phyloP scores from a whole-genome alignment of 2,329 filamentous ascomycete genomes.

The Fusarium protoensiforme region DNA sequence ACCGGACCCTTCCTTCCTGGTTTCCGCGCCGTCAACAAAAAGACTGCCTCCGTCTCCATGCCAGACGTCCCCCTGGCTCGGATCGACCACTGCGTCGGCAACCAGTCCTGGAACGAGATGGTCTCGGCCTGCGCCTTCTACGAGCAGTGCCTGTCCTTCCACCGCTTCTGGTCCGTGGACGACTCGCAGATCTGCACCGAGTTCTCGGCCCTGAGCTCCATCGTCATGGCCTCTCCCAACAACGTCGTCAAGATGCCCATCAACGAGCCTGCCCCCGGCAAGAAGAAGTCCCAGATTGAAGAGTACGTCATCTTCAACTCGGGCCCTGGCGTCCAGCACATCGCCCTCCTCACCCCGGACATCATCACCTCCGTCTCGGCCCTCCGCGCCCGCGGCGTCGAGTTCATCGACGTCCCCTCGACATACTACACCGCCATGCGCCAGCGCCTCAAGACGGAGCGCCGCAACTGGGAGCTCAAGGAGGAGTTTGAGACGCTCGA shows the following conservation, averaged over 20 bases:
- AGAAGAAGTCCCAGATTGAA: conserved; percentile 94
- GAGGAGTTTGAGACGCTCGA: conserved; percentile 85
- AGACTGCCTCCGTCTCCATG: conserved; percentile 56
- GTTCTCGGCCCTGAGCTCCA: conserved; percentile 86
- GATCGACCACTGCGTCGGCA: conserved; percentile 97
- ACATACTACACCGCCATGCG: conserved; percentile 87
- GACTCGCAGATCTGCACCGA: conserved; percentile 93
- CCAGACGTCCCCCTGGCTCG: conserved; percentile 75
- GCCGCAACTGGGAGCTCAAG: conserved; percentile 70
- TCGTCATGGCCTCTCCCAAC: conserved; percentile 90
- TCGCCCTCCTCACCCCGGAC: conserved; percentile 83
- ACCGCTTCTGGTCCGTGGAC: conserved; percentile 97
- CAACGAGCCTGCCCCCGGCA: conserved; percentile 92
- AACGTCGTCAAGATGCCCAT: conserved; percentile 97
- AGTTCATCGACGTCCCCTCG: conserved; percentile 90
- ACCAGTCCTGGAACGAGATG: conserved; percentile 96
- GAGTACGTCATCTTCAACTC: conserved; percentile 93
- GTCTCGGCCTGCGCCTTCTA: conserved; percentile 76
- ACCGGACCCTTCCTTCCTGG: conserved; percentile 84
- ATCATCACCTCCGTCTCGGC: conserved; percentile 83
- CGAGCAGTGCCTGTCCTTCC: conserved; percentile 89
- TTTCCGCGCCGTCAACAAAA: conserved; percentile 68
- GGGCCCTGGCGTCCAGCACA: conserved; percentile 92
- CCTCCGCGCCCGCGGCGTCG: conserved; percentile 85
- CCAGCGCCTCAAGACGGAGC: conserved; percentile 74